These are phyloP conservation scores for Eucalyptus pumila DNA, from an alignment of 345 rosid species.

Conservation along the genomic window DNA sequence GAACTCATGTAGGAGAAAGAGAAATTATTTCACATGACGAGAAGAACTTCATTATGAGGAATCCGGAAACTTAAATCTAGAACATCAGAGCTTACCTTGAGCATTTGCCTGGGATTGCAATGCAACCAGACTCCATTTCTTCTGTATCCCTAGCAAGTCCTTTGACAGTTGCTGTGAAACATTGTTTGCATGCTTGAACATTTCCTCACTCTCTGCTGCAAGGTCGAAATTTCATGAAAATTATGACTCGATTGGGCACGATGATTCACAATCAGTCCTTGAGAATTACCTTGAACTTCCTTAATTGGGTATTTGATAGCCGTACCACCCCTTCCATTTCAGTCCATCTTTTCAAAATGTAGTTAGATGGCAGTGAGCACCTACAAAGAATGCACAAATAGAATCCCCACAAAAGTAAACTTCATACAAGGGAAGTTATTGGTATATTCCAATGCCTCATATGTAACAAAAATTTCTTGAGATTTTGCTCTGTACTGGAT, in stretches of 20 bases:
- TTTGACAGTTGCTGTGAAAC: background rate
- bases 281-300: background rate
- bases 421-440: too few relatives aligned
- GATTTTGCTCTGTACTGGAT: background rate
- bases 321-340: background rate
- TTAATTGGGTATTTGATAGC: background rate
- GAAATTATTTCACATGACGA: background rate
- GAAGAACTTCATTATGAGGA: background rate
- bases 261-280: background rate
- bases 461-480: background rate
- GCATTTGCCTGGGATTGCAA: background rate
- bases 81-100: background rate
- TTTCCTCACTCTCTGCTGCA: background rate
- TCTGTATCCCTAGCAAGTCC: background rate
- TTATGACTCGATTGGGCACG: background rate
- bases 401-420: too few relatives aligned
- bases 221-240: background rate
- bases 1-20: background rate
- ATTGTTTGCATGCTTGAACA: background rate
- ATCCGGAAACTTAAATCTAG: background rate
- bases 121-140: background rate
- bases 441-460: background rate
- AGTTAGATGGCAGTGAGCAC: slow-evolving; percentile 14
- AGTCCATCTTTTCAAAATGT: slow-evolving; percentile 27
- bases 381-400: slow-evolving; percentile 14